A percentile compares a stretch with the other conserved stretches of the same genome.
phyloP scores from a whole-genome alignment of 768 basidiomycete species.

The Xerocomellus chrysenteron region DNA sequence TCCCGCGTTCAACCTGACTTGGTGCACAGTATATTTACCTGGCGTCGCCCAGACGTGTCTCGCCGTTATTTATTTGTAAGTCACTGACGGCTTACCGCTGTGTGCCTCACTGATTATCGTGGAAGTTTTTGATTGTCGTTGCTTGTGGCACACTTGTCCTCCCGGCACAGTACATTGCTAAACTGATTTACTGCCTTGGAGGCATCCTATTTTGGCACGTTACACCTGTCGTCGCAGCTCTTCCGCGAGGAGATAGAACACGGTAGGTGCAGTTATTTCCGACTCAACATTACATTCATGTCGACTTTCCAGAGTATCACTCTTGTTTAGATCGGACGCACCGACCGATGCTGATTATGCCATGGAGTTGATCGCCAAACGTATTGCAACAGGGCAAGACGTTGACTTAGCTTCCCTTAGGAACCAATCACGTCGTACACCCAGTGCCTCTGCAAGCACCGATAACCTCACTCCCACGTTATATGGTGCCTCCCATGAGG shows the following conservation, averaged over 20 bases:
- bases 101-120: conserved; percentile 1
- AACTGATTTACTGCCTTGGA: conserved; percentile 42
- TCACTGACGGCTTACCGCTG: neutral
- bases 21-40: conserved; percentile 56
- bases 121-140: conserved; percentile 38
- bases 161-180: conserved; percentile 51
- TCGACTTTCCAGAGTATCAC: conserved; percentile 40
- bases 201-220: conserved; percentile 67
- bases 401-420: conserved; percentile 36
- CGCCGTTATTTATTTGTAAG: conserved; percentile 48
- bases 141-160: conserved; percentile 42
- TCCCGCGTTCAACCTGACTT: conserved; percentile 1
- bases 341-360: conserved; percentile 72
- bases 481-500: neutral
- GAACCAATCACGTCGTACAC: conserved; percentile 17
- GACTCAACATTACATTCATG: neutral
- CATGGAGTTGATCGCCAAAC: conserved; percentile 63
- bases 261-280: conserved; percentile 36
- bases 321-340: conserved; percentile 43
- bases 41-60: conserved; percentile 57
- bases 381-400: conserved; percentile 54
- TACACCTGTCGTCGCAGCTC: conserved; percentile 51
- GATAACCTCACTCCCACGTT: neutral
- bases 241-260: conserved; percentile 45
- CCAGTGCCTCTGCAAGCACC: conserved; percentile 14